Base-by-base conservation (phyloP, 2,329 filamentous ascomycete genomes). In the Coniochaeta sp. region DNA sequence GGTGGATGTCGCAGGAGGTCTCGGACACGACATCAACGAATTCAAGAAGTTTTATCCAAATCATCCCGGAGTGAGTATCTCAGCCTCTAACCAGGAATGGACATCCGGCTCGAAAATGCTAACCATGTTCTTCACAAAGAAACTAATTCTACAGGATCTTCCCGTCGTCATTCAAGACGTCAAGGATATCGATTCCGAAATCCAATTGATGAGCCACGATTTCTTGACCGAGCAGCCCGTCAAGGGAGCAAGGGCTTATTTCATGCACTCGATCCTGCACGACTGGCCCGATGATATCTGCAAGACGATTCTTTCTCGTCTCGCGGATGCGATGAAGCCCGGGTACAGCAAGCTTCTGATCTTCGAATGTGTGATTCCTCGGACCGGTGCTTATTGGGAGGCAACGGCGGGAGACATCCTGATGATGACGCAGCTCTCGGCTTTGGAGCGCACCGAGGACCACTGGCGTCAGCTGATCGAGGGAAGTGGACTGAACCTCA, bases 271-370 rank as follows among this genome's bases (percentile, higher is more conserved):
- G 19, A 62, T 70, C 16, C 64, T 70, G 28, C 70, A 72, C 60
- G 67, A 72, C 61, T 73, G 70, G 70, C 61, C 67, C 1, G 67
- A 72, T 50, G 64, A 64, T 16, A 59, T 63, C 24, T 69, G 66
- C 22, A 38, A 61, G 19, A 56, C 62, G 28, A 73, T 73, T n/a
- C 61, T 72, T 1, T 33, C 12, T 0, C 61, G 64, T n/a, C 62
- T 70, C 19, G 62, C 63, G 31, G 57, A 59, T 11, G 64, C 62
- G 6, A 73, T 75, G 72, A 71, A 63, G 58, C 70, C 69, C 0
- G 71, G 71, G 0, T 73, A 74, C 60, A 71, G 67, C 62, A 69
- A 64, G 62, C 56, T 75, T 11, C 63, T 75, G 7, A 69, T 75
- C 31, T 68, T 69, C 50, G 72, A 75, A 57, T 63, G 67, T 22